Base-by-base conservation (phyloP, 176 grass and related monocot species). In the Typha latifolia region DNA sequence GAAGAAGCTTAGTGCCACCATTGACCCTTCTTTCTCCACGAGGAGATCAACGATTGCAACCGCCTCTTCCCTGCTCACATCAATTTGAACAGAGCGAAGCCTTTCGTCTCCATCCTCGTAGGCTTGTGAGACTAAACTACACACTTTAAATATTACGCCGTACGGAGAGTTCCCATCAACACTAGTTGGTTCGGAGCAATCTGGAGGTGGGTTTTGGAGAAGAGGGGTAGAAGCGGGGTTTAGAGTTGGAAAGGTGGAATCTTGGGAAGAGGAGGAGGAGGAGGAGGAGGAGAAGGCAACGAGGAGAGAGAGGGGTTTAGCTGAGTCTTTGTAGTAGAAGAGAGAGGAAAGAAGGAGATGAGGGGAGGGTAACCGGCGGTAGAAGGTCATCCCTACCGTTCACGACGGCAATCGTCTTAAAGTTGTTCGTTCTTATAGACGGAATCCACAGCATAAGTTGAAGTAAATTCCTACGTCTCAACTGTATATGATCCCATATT, bases 1-100 rank as follows among this genome's bases (percentile, higher is more conserved):
- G 78, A 86, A 91, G 59, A 91, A 84, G 12, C 73, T 50, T n/a
- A 96, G 48, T 14, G 93, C 85, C 0, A 90, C 80, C 32, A 75
- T 80, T n/a, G 88, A 96, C 15, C 88, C 83, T 20, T 70, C 78
- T 12, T 78, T 31, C 49, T 82, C 80, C 2, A 81, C 88, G 15
- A 97, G 62, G 57, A 76, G 43, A 32, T 82, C 32, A 2, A 84
- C 72, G 12, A 66, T 32, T 13, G 83, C 72, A 62, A 86, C 75
- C 56, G 85, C 85, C 12, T 97, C 85, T 55, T 91, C 88, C 1
- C 73, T 75, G 2, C 73, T 32, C 26, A 86, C 69, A 29, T 74
- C 4, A 5, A 69, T 70, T 61, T 62, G 77, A 22, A 80, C 66
- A 16, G 62, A 75, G 3, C 56, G 66, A 49, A 80, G 82, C 21